Percentiles rank a stretch among this genome's conserved stretches.
Conservation (phyloP, 2,329 filamentous ascomycete species). For the Chalara sp. region DNA sequence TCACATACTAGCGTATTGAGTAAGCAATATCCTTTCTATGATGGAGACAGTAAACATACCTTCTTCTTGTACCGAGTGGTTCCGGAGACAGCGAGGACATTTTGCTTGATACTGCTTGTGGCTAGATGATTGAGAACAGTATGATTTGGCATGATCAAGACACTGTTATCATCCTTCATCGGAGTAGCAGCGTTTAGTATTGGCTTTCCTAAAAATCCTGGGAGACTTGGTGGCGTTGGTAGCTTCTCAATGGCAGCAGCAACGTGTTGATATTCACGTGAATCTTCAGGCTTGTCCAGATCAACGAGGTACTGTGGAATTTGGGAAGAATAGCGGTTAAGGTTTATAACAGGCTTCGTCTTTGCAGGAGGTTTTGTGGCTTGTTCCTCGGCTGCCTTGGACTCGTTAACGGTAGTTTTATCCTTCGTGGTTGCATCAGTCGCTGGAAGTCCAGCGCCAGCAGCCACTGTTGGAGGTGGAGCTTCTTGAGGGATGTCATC, state of each 20-base stretch:
- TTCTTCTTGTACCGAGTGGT: slow-evolving; percentile 98
- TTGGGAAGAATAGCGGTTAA: slow-evolving; percentile 59
- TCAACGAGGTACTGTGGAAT: slow-evolving; percentile 84
- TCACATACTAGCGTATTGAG: slow-evolving; percentile 70
- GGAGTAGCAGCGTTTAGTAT: slow-evolving; percentile 87
- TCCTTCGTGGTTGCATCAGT: slow-evolving; percentile 10
- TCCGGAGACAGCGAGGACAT: slow-evolving; percentile 87
- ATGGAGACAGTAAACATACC: slow-evolving; percentile 40
- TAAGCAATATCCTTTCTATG: background rate
- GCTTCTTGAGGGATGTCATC: slow-evolving; percentile 51
- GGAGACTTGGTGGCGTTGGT: slow-evolving; percentile 77
- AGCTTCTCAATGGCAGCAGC: slow-evolving; percentile 69
- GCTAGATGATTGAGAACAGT: slow-evolving; percentile 94
- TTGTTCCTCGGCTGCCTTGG: slow-evolving; percentile 29
- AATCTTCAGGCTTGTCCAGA: slow-evolving; percentile 79
- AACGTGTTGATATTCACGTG: slow-evolving; percentile 65
- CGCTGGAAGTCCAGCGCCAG: slow-evolving; percentile 9
- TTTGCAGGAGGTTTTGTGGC: slow-evolving; percentile 32
- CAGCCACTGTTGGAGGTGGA: slow-evolving; percentile 24
- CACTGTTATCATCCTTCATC: slow-evolving; percentile 97
- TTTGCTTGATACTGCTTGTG: slow-evolving; percentile 96
- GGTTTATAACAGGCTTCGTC: slow-evolving; percentile 49
- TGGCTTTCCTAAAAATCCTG: slow-evolving; percentile 87
- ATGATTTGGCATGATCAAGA: slow-evolving; percentile 94
- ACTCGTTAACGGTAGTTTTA: slow-evolving; percentile 13